phyloP scores from a whole-genome alignment of 192 early-diverging fungal genomes.

The Coemansia sp. region DNA sequence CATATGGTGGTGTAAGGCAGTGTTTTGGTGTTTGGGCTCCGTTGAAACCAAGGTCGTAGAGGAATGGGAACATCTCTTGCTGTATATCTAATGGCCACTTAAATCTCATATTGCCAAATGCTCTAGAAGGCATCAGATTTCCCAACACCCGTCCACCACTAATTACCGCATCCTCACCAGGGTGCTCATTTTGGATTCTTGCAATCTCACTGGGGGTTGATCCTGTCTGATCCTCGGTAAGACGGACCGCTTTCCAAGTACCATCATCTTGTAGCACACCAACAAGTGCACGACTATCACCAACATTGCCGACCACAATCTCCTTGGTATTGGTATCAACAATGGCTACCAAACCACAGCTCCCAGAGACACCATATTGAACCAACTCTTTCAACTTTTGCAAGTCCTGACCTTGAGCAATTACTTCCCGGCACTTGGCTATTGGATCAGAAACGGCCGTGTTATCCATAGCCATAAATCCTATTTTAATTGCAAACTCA shows the following conservation, averaged over 20 bases:
- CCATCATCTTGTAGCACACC: conserved; percentile 51
- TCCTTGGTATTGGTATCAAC: conserved; percentile 30
- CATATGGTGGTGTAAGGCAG: conserved; percentile 71
- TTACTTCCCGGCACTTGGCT: conserved; percentile 26
- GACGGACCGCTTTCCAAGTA: conserved; percentile 58
- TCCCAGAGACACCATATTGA: conserved; percentile 25
- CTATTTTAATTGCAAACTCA: conserved; percentile 13
- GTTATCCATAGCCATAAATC: conserved; percentile 38
- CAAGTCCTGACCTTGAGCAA: not conserved
- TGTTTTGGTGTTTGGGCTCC: conserved; percentile 57
- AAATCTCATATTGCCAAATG: conserved; percentile 74
- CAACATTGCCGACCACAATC: conserved; percentile 46
- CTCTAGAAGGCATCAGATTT: conserved; percentile 56
- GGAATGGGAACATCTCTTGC: conserved; percentile 54
- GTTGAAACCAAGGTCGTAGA: conserved; percentile 37
- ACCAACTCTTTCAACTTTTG: not conserved
- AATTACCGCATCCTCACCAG: conserved; percentile 70
- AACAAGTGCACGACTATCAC: conserved; percentile 49
- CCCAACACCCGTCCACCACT: conserved; percentile 65
- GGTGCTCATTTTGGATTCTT: conserved; percentile 60
- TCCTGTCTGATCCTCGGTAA: conserved; percentile 66
- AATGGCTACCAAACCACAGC: conserved; percentile 45
- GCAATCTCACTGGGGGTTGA: no score
- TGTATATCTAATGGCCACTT: conserved; percentile 69
- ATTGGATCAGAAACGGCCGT: conserved; percentile 28